Conservation (phyloP, 768 basidiomycete species). For the Serendipita sp. region DNA sequence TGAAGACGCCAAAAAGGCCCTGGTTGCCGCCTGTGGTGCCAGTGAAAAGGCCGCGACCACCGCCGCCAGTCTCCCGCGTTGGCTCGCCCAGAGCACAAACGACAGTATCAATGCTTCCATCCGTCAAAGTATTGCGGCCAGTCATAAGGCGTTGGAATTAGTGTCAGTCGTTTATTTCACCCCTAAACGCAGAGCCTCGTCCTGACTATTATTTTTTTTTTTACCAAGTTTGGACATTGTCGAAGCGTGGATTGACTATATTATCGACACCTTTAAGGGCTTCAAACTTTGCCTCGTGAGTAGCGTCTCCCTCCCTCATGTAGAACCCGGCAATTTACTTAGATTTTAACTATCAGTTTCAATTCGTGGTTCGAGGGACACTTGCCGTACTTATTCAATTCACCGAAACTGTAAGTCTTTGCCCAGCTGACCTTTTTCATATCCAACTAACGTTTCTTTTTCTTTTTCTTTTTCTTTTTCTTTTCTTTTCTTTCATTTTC, state of each 20-base stretch:
- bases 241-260: too few species aligned
- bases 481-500: slow-evolving; percentile 5
- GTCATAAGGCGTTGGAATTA: slow-evolving; percentile 24
- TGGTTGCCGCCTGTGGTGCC: slow-evolving; percentile 69
- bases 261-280: too few species aligned
- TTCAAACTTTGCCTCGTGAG: too few species aligned
- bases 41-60: slow-evolving; percentile 69
- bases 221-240: too few species aligned
- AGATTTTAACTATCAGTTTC: slow-evolving; percentile 23
- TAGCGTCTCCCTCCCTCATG: too few species aligned
- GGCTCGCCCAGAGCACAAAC: slow-evolving; percentile 71
- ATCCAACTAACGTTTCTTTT: too few species aligned
- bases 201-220: too few species aligned
- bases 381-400: slow-evolving; percentile 66
- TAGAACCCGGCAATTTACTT: neutral
- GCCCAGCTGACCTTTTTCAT: neutral
- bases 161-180: neutral
- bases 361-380: slow-evolving; percentile 69
- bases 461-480: neutral
- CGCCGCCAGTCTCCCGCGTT: slow-evolving; percentile 75
- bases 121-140: slow-evolving; percentile 61
- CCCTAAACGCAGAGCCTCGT: too few species aligned
- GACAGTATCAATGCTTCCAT: slow-evolving; percentile 60
- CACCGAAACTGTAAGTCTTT: slow-evolving; percentile 52
- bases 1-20: slow-evolving; percentile 49